These are phyloP conservation scores for Fusarium sp. DNA, from an alignment of 2,329 filamentous ascomycete species.

Conservation along the genomic window DNA sequence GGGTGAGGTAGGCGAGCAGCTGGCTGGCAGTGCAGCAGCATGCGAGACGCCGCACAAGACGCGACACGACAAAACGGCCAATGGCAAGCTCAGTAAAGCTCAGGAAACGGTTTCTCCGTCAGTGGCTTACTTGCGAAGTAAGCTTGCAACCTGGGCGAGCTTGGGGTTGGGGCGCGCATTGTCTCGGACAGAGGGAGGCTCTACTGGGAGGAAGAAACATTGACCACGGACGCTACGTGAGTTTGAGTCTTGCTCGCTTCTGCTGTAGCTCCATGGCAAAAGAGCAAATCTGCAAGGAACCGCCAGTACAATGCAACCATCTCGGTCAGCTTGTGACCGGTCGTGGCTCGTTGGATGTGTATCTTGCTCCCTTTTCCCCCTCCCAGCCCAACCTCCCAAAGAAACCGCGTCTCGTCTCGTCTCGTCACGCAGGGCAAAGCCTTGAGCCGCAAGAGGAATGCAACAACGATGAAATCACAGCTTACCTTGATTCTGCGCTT, in stretches of 20 bases:
- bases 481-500: constrained; percentile 69
- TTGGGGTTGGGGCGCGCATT: constrained; percentile 8
- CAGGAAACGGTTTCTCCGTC: constrained; percentile 11
- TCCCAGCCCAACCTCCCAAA: constrained; percentile 20
- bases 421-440: constrained; percentile 17
- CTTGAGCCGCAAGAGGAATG: constrained; percentile 17
- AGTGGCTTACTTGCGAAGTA: constrained; percentile 17
- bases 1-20: constrained; percentile 20
- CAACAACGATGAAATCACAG: constrained; percentile 36
- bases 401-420: constrained; percentile 7
- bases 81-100: constrained; percentile 29
- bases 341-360: constrained; percentile 23
- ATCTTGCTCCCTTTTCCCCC: constrained; percentile 22
- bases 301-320: constrained; percentile 34
- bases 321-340: constrained; percentile 20
- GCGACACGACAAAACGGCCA: constrained; percentile 24
- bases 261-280: constrained; percentile 29
- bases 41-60: constrained; percentile 13
- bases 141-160: neutral
- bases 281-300: constrained; percentile 30
- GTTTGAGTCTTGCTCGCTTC: constrained; percentile 34
- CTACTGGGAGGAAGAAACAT: constrained; percentile 32
- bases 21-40: constrained; percentile 13
- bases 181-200: constrained; percentile 25
- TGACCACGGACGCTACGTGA: constrained; percentile 38